Evolutionary conservation across 768 basidiomycete genomes (phyloP).

Genomic region (Galerina sulciceps): DNA sequence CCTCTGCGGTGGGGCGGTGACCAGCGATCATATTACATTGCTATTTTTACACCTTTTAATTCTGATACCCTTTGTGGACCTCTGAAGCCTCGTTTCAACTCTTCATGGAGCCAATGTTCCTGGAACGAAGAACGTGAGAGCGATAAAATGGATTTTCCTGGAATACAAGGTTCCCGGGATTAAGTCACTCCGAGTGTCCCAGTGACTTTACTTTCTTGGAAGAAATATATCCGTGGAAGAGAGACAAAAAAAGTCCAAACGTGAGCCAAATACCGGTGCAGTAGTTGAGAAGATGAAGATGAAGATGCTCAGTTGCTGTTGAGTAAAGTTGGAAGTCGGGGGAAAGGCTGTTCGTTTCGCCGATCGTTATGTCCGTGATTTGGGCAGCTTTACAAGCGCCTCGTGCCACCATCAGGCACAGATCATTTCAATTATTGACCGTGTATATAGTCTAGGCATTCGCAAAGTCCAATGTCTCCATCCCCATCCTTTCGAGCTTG

Average conservation of each 20-base stretch:
- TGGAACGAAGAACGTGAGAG: conserved; percentile 3
- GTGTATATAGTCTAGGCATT: background rate
- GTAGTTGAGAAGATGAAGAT: conserved; percentile 1
- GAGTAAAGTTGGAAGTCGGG: background rate
- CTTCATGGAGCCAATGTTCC: no score
- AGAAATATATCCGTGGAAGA: no score
- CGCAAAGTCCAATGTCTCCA: background rate
- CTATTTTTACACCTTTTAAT: conserved; percentile 22
- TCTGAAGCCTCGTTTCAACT: background rate
- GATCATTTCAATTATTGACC: background rate
- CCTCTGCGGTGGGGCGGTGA: background rate
- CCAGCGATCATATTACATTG: background rate
- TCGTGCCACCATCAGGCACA: conserved; percentile 1
- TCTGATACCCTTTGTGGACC: conserved; percentile 21
- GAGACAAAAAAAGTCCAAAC: background rate
- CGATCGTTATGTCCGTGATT: conserved; percentile 12
- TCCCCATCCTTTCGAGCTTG: background rate
- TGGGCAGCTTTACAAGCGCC: conserved; percentile 14
- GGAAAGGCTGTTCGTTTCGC: conserved; percentile 6
- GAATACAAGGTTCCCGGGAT: conserved; percentile 1
- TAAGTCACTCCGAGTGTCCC: background rate
- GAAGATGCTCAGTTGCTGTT: background rate
- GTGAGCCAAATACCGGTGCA: background rate
- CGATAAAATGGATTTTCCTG: background rate
- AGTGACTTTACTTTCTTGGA: background rate